Conservation (phyloP, 768 basidiomycete species). For the Hydnomerulius pinastri region DNA sequence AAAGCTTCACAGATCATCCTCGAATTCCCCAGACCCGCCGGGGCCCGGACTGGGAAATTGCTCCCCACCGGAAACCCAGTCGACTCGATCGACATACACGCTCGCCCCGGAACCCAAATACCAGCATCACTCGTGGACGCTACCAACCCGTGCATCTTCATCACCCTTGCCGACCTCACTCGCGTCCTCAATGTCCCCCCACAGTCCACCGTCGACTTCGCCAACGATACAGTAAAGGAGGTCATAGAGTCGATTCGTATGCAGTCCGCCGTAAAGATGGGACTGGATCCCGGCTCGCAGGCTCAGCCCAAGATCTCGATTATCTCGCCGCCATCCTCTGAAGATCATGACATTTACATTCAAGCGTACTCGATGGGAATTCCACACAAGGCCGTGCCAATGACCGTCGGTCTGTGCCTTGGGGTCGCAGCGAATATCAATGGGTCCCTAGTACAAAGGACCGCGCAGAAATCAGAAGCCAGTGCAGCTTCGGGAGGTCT, state of each 20-base stretch:
- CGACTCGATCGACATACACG: constrained; percentile 43
- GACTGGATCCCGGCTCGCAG: constrained; percentile 59
- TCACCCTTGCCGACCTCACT: constrained; percentile 46
- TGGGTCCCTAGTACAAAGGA: constrained; percentile 57
- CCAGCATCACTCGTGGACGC: constrained; percentile 66
- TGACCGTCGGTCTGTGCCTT: constrained; percentile 71
- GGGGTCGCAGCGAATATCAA: constrained; percentile 61
- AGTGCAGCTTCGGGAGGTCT: constrained; percentile 27
- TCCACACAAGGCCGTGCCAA: constrained; percentile 68
- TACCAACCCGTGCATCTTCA: constrained; percentile 74
- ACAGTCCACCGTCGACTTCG: constrained; percentile 4
- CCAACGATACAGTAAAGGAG: constrained; percentile 14
- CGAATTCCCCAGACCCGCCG: constrained; percentile 66
- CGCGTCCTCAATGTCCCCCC: constrained; percentile 35
- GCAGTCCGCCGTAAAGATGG: constrained; percentile 59
- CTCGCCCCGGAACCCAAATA: constrained; percentile 24
- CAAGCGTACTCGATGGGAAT: constrained; percentile 73
- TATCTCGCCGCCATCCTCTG: constrained; percentile 38
- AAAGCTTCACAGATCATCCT: constrained; percentile 63
- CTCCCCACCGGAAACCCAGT: constrained; percentile 59
- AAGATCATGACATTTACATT: constrained; percentile 42
- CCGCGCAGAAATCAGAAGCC: constrained; percentile 17
- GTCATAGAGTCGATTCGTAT: constrained; percentile 57
- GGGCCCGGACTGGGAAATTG: constrained; percentile 70
- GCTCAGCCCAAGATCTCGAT: constrained; percentile 75